phyloP scores from a whole-genome alignment of 345 rosid species.

The Citrus sp. region DNA sequence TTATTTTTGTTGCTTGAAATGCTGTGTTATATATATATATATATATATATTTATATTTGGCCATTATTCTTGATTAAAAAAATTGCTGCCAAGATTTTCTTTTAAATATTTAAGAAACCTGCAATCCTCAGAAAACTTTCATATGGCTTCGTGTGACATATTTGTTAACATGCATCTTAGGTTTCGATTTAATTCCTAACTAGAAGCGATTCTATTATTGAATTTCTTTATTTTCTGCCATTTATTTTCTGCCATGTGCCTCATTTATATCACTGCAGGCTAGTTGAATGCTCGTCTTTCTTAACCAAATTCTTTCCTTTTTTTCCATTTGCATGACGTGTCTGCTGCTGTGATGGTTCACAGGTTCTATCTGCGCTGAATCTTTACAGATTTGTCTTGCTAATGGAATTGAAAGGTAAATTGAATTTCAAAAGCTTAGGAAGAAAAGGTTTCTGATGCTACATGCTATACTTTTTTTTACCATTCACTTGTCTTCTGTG shows the following conservation, averaged over 20 bases:
- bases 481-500: not conserved
- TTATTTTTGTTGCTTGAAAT: not conserved
- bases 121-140: not conserved
- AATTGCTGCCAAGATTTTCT: too few species aligned
- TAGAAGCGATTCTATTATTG: not conserved
- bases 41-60: too few species aligned
- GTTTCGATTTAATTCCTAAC: not conserved
- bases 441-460: not conserved
- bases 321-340: not conserved
- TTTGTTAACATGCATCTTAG: not conserved
- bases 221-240: not conserved
- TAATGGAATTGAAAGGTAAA: slow-evolving; percentile 66
- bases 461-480: not conserved
- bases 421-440: not conserved
- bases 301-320: not conserved
- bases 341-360: slow-evolving; percentile 10
- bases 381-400: slow-evolving; percentile 67
- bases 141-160: not conserved
- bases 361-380: slow-evolving; percentile 91
- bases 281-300: not conserved
- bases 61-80: too few species aligned
- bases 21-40: not conserved
- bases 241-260: not conserved
- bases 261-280: not conserved
- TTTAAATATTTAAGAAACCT: too few species aligned